These are phyloP conservation scores for Recurvomyces mirabilis DNA, from an alignment of 495 filamentous ascomycete genomes.

Conservation along the genomic window DNA sequence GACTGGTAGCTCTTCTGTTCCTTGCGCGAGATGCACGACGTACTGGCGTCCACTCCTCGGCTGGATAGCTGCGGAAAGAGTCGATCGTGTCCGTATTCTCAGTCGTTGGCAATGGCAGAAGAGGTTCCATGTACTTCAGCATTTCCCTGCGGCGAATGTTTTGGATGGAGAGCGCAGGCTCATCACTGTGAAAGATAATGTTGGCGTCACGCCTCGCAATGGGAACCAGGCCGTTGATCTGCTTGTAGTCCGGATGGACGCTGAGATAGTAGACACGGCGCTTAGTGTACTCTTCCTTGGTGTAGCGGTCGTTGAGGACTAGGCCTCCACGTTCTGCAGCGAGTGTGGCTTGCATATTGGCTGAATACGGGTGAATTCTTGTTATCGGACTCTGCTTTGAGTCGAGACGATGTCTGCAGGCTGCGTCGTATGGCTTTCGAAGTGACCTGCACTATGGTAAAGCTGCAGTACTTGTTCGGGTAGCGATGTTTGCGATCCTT, in stretches of 20 bases:
- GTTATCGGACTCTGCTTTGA: background rate
- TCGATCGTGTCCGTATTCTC: slow-evolving; percentile 9
- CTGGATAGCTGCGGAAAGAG: slow-evolving; percentile 6
- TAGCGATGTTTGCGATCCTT: no score
- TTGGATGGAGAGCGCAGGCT: slow-evolving; percentile 7
- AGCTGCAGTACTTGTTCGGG: no score
- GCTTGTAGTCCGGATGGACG: background rate
- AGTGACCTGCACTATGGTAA: no score
- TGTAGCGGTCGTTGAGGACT: slow-evolving; percentile 17
- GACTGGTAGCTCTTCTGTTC: no score
- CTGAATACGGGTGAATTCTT: no score
- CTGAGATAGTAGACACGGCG: slow-evolving; percentile 11
- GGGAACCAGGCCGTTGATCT: slow-evolving; percentile 3
- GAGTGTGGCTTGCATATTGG: background rate
- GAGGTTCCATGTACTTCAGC: background rate
- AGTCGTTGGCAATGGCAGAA: slow-evolving; percentile 14
- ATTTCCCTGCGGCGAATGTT: slow-evolving; percentile 10
- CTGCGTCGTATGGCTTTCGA: no score
- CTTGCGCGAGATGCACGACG: no score
- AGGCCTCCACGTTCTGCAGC: background rate
- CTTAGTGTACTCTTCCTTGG: slow-evolving; percentile 4
- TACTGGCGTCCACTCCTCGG: slow-evolving; percentile 7
- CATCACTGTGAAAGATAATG: slow-evolving; percentile 1
- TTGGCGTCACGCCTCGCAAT: slow-evolving; percentile 10
- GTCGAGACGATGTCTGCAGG: no score